Evolutionary conservation across 495 filamentous ascomycete genomes (phyloP).

Genomic region (Gamarada debralockiae): DNA sequence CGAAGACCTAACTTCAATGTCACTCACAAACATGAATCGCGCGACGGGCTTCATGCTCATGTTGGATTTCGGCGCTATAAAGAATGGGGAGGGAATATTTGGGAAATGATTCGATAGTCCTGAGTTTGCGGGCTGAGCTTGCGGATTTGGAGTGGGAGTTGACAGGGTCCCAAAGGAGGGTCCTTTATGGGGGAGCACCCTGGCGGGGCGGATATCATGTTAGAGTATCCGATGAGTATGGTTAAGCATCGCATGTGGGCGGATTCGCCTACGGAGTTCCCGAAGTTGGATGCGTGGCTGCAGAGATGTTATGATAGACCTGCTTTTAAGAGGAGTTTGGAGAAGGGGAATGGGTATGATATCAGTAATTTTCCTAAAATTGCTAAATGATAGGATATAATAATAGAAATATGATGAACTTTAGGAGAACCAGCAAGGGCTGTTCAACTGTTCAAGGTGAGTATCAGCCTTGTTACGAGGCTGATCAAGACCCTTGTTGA

Average conservation of each 20-base stretch:
- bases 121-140: constrained; percentile 7
- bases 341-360: constrained; percentile 29
- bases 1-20: constrained; percentile 20
- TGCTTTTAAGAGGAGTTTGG: constrained; percentile 24
- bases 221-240: constrained; percentile 24
- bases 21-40: constrained; percentile 9
- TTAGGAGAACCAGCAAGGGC: too few species aligned
- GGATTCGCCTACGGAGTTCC: constrained; percentile 20
- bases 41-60: constrained; percentile 14
- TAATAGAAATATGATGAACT: too few species aligned
- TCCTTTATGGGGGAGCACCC: constrained; percentile 23
- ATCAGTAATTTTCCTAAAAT: constrained; percentile 9
- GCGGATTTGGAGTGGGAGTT: constrained; percentile 14
- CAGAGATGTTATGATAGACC: constrained; percentile 20
- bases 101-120: constrained; percentile 6
- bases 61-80: constrained; percentile 2
- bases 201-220: constrained; percentile 22
- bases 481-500: too few species aligned
- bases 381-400: not conserved
- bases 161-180: constrained; percentile 15
- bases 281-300: constrained; percentile 24
- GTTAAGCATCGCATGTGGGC: constrained; percentile 16
- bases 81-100: constrained; percentile 2
- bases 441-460: too few species aligned
- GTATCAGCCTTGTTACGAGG: too few species aligned